Evolutionary conservation across 2,329 filamentous ascomycete species (phyloP), one percentile per base, ranked within the genome.

Genomic region (Tolypocladium capitatum): DNA sequence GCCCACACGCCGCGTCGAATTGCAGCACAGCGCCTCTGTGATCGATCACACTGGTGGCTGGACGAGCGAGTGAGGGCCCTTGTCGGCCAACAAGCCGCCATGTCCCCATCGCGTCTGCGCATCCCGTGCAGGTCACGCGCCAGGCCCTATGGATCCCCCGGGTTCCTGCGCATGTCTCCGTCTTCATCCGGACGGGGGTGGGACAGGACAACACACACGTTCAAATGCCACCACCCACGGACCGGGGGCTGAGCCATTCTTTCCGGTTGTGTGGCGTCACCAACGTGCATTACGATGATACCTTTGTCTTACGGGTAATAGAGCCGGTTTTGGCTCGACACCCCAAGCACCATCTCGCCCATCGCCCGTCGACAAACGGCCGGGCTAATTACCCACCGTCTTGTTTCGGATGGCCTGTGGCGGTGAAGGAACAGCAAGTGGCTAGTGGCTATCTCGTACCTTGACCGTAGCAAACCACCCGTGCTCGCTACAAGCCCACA

Each of bases 111-210:
- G 10, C 28, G 16, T 32, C 31, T 41, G 20, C 36, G 20, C 30
- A 43, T 43, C 24, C 28, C 16, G 41, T 43, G n/a, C n/a, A 32
- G 16, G 28, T 43, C 41, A 32, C 28, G 30, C 18, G 43, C 20
- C 31, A 20, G 20, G 10, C 31, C 28, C 20, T 27, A 24, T n/a
- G 30, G n/a, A 8, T 11, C 8, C 30, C 43, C 43, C 43, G 43
- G 43, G 43, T 44, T 44, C 43, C 43, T 44, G 43, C 43, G 43
- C 43, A 34, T 31, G 27, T 44, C 43, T 36, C 33, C 43, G 16
- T 45, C 43, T 11, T 28, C 21, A 45, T 45, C 24, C 33, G 33
- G 33, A 24, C 32, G 43, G 21, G 32, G 32, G 6, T n/a, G n/a
- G n/a, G n/a, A n/a, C n/a, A n/a, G 4, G 31, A 32, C 31, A 32